Evolutionary conservation across 139 green algal genomes (phyloP), one percentile per base, ranked within the genome.

Genomic region (Chlorella sorokiniana): DNA sequence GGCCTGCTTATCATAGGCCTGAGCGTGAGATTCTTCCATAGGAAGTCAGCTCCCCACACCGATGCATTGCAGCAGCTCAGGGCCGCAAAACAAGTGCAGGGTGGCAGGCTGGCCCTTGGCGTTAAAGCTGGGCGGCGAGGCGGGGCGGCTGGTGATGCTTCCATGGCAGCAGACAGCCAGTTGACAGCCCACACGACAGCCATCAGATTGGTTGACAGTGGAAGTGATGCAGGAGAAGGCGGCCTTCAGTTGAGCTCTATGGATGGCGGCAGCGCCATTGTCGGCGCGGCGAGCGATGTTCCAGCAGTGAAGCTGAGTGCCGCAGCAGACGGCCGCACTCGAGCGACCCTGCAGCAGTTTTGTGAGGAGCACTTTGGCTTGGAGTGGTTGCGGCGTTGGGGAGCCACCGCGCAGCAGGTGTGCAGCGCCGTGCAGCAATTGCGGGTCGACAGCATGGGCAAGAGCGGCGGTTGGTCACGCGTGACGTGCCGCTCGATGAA

Each of bases 331-430:
- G 48, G n/a, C n/a, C n/a, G n/a, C n/a, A n/a, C 48, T 11, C 56
- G n/a, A 7, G 31, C 42, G 4, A 42, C 64, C 27, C 73, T 69
- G 73, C 71, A 69, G 52, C 73, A 48, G 33, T 83, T 70, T 16
- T 88, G 84, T 56, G 84, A 88, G 51, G 4, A 69, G 25, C 72
- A 88, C 38, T 88, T 88, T 80, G 84, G 84, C 0, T 14, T 68
- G 22, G 73, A 52, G 0, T 88, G 84, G 84, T 14, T 88, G 64
- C 51, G 29, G 44, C 31, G 56, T 51, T 88, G 84, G 84, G 80
- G 84, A 35, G 69, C 40, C 31, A 74, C 64, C 1, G 69, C 78
- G 2, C 61, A 38, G 45, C 52, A 70, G 11, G 48, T 85, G n/a
- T 88, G 84, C 73, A n/a, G 25, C 25, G 65, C 72, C 35, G 22